Evolutionary conservation across 495 filamentous ascomycete genomes (phyloP).

Genomic region (Friedmanniomyces endolithicus): DNA sequence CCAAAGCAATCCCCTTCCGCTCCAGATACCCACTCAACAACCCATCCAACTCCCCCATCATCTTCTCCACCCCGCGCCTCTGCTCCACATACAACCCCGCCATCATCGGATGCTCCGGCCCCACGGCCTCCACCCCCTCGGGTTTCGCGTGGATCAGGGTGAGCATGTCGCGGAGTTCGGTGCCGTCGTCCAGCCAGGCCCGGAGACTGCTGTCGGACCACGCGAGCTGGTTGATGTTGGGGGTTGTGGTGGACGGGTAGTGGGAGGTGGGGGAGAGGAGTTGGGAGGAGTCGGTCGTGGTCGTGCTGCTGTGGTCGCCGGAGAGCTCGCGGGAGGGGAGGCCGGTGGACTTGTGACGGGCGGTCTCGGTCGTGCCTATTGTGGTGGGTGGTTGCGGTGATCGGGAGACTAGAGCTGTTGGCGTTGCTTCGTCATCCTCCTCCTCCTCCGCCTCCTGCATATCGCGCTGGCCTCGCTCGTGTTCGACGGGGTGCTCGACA

Average conservation of each 20-base stretch:
- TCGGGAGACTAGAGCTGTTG: conserved; percentile 1
- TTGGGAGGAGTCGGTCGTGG: conserved; percentile 39
- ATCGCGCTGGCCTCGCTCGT: background rate
- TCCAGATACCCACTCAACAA: conserved; percentile 41
- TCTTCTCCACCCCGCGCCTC: conserved; percentile 66
- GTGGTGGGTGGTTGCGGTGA: background rate
- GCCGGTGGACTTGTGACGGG: background rate
- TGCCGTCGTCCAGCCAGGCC: conserved; percentile 81
- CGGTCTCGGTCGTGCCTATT: background rate
- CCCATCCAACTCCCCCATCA: conserved; percentile 71
- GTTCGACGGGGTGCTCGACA: conserved; percentile 10
- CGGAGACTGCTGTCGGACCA: conserved; percentile 82
- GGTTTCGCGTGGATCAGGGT: conserved; percentile 85
- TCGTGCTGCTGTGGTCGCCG: conserved; percentile 29
- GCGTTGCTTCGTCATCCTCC: conserved; percentile 6
- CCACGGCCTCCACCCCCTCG: conserved; percentile 53
- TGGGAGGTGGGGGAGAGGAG: conserved; percentile 42
- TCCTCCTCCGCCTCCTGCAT: background rate
- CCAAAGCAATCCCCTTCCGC: conserved; percentile 10
- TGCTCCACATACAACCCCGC: conserved; percentile 71
- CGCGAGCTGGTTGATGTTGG: conserved; percentile 25
- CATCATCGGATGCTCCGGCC: conserved; percentile 72
- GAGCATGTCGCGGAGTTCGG: conserved; percentile 82
- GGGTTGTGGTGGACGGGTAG: background rate
- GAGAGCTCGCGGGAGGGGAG: conserved; percentile 1